A percentile compares a stretch with the other conserved stretches of the same genome.
Evolutionary conservation across 441 rosid genomes (phyloP).

Genomic region (Eruca vesicaria): DNA sequence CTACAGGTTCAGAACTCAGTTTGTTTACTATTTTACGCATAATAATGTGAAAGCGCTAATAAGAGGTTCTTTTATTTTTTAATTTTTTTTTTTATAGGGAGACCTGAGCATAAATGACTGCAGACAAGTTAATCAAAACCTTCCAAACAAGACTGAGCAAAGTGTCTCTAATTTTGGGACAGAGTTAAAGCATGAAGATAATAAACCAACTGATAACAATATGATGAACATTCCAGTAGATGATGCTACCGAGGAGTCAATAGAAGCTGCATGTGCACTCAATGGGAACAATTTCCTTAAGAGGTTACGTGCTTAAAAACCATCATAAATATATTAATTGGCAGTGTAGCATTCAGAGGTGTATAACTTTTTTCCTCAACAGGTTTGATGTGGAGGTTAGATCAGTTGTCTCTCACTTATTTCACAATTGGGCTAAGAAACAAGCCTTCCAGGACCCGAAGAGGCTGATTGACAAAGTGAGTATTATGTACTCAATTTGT

Average conservation of each 20-base stretch:
- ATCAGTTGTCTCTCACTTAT: conserved; percentile 80
- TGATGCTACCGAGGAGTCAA: conserved; percentile 44
- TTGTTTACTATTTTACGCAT: conserved; percentile 1
- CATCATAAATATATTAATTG: conserved; percentile 9
- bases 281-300: conserved; percentile 66
- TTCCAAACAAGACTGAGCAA: conserved; percentile 38
- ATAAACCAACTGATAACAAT: conserved; percentile 39
- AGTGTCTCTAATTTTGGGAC: conserved; percentile 14
- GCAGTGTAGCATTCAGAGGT: neutral
- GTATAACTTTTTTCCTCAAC: conserved; percentile 20
- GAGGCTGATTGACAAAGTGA: conserved; percentile 87
- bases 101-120: conserved; percentile 45
- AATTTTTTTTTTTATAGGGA: conserved; percentile 46
- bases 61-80: neutral
- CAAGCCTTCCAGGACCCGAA: conserved; percentile 84
- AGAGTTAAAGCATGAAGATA: conserved; percentile 32
- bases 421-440: conserved; percentile 96
- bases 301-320: conserved; percentile 49
- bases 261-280: conserved; percentile 40
- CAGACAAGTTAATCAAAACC: conserved; percentile 41
- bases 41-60: conserved; percentile 9
- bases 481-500: neutral
- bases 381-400: conserved; percentile 88
- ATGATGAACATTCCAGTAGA: conserved; percentile 27
- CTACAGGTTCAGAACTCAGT: conserved; percentile 58